Evolutionary conservation across 1,284 basidiomycete species (phyloP).

Genomic region (Puccinia horiana): DNA sequence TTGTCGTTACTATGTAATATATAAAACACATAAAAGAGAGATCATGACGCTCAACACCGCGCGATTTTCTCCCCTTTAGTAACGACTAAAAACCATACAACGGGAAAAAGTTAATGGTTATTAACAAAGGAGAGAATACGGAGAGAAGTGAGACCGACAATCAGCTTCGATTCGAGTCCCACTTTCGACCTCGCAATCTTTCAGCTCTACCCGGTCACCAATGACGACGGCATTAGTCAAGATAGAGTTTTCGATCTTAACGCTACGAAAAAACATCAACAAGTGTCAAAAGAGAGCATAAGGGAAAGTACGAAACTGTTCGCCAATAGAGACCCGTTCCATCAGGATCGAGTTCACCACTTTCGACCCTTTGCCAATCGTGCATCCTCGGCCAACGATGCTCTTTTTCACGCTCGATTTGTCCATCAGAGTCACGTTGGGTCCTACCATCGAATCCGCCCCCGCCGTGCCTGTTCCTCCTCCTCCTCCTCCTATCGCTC

Average conservation of each 20-base stretch:
- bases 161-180: constrained; percentile 23
- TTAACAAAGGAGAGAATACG: background rate
- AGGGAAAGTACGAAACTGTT: constrained; percentile 23
- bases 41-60: background rate
- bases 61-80: constrained; percentile 5
- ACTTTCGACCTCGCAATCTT: constrained; percentile 44
- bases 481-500: background rate
- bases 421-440: constrained; percentile 8
- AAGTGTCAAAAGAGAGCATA: background rate
- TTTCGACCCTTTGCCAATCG: constrained; percentile 10
- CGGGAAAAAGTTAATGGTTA: background rate
- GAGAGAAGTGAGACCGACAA: too few relatives aligned
- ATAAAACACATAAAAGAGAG: too few relatives aligned
- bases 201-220: constrained; percentile 40
- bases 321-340: constrained; percentile 27
- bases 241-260: constrained; percentile 39
- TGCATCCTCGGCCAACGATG: background rate
- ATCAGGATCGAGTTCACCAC: constrained; percentile 37
- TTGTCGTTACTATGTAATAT: too few relatives aligned
- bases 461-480: constrained; percentile 15
- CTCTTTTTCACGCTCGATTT: constrained; percentile 36
- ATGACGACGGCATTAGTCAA: constrained; percentile 12
- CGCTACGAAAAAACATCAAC: background rate
- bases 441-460: constrained; percentile 16
- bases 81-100: background rate